phyloP scores from a whole-genome alignment of 2,329 filamentous ascomycete genomes.

The Trichoderma sp. region DNA sequence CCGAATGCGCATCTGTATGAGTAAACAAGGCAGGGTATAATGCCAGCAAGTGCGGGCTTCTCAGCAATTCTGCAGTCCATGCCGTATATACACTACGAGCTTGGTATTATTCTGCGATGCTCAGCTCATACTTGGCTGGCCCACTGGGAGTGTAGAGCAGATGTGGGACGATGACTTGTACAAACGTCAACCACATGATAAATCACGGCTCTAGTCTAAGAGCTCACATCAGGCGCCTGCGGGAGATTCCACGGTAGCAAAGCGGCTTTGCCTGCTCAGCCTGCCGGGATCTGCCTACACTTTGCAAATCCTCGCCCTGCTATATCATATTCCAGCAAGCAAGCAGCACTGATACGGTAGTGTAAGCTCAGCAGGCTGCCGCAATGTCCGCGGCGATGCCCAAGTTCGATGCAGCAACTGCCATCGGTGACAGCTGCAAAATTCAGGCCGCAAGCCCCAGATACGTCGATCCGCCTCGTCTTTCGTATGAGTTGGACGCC shows the following conservation, averaged over 20 bases:
- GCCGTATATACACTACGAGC: background rate
- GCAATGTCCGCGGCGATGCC: conserved; percentile 12
- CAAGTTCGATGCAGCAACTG: conserved; percentile 14
- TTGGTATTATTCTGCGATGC: background rate
- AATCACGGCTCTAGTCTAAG: background rate
- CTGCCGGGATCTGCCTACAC: background rate
- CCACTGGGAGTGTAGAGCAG: background rate
- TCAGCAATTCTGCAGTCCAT: background rate
- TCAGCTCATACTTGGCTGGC: background rate
- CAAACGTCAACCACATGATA: conserved; percentile 2
- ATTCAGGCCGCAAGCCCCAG: background rate
- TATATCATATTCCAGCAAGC: conserved; percentile 2
- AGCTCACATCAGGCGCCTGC: background rate
- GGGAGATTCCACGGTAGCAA: background rate
- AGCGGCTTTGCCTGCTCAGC: background rate
- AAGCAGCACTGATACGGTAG: conserved; percentile 10
- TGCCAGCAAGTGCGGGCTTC: background rate
- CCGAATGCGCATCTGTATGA: background rate
- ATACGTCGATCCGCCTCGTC: background rate
- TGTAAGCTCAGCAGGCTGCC: conserved; percentile 15
- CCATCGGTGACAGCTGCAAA: conserved; percentile 6
- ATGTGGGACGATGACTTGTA: background rate
- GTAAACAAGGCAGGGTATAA: background rate
- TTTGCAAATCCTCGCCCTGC: conserved; percentile 1
- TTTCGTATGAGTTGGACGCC: background rate